phyloP scores from a whole-genome alignment of 345 rosid genomes.

The Corymbia maculata region DNA sequence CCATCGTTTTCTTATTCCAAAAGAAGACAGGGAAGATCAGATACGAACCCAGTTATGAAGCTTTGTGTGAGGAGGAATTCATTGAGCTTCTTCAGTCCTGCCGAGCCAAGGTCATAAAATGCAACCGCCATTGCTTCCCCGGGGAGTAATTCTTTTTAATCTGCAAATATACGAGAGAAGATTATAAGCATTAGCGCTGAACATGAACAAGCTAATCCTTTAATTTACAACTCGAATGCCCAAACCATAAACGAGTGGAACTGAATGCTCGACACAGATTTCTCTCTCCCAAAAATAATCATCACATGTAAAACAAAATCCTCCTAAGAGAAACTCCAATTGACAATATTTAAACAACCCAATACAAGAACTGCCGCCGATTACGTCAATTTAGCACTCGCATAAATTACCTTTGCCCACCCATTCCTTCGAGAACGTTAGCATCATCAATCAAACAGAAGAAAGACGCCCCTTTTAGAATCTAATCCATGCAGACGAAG shows the following conservation, averaged over 20 bases:
- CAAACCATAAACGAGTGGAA: not conserved
- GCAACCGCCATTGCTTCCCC: conserved; percentile 39
- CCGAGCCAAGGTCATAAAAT: conserved; percentile 36
- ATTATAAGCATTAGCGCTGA: not conserved
- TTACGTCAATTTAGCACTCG: not conserved
- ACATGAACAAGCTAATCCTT: not conserved
- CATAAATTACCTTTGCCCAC: not conserved
- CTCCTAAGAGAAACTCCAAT: not conserved
- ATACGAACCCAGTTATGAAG: conserved; percentile 72
- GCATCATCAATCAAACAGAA: not conserved
- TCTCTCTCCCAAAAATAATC: not conserved
- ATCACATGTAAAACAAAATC: not conserved
- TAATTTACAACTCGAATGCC: not conserved
- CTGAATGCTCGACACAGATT: not conserved
- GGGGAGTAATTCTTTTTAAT: not conserved
- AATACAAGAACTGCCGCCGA: not conserved
- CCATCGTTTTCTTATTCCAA: not conserved
- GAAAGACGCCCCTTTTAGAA: not conserved
- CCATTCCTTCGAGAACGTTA: not conserved
- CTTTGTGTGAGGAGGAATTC: conserved; percentile 71
- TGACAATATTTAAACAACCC: not conserved
- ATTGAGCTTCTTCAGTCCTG: conserved; percentile 82
- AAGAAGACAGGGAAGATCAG: not conserved
- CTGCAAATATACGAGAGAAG: not conserved
- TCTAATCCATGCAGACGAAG: not conserved